Base-by-base conservation (phyloP, 345 rosid genomes). In the Linum tenue region DNA sequence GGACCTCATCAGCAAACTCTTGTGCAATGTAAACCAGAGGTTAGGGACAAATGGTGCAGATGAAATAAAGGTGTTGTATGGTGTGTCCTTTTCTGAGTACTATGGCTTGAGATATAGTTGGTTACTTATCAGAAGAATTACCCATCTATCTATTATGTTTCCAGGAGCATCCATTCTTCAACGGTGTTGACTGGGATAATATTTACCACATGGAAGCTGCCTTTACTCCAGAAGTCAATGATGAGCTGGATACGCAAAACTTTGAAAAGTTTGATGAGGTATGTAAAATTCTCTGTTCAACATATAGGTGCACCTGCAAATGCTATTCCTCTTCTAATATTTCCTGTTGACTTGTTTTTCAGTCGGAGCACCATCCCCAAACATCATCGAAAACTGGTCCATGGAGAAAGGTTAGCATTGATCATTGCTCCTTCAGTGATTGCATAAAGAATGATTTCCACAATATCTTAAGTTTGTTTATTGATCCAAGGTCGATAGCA, bases 221-320 rank as follows among this genome's bases (percentile, higher is more conserved):
- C 5, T 83, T 79, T 76, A 76, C 74, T 65, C 90, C 90, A 56
- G 75, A 85, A 76, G 87, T 85, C 71, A 81, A 83, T 63, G 76
- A 76, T 78, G 87, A 78, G 59, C 74, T 85, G 56, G 90, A 85
- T 60, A 83, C 87, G 38, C 90, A 81, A 62, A 85, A 85, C 78
- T 85, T 85, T 61, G 87, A 85, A 72, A 85, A 83, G 71, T 85
- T 85, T 81, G 90, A 85, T 5, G 90, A 85, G 87, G 90, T 85
- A 55, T 65, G 74, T 41, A 65, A 63, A 4, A 11, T 15, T 9
- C 36, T 57, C 60, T 57, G 3, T 57, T 57, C 9, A 8, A 22
- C 53, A 5, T 8, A 17, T 16, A 16, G 3, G 60, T 15, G 16
- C 64, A 1, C 15, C 31, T 22, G 31, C 31, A 22, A 16, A 22